phyloP scores from a whole-genome alignment of 2,329 filamentous ascomycete genomes.

The Fusarium scirpi region DNA sequence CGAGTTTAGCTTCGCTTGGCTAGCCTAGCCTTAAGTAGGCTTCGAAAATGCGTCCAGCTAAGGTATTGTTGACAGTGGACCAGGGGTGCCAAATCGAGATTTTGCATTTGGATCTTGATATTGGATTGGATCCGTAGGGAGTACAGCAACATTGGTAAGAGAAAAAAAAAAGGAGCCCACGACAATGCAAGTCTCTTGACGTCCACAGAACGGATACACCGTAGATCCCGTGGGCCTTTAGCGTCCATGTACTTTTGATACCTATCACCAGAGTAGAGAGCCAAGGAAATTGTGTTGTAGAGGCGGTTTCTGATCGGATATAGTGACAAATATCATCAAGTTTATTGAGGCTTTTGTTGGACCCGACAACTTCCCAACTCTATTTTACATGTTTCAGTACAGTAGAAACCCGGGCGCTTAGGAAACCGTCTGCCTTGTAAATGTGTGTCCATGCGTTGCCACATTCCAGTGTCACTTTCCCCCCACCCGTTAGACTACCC shows the following conservation, averaged over 20 bases:
- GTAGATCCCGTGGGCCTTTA: slow-evolving; percentile 38
- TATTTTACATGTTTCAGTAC: slow-evolving; percentile 4
- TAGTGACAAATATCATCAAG: not conserved
- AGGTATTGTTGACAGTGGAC: slow-evolving; percentile 11
- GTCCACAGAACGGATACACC: slow-evolving; percentile 38
- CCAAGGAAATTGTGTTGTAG: not conserved
- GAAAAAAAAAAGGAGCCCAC: not conserved
- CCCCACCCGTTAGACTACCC: not conserved
- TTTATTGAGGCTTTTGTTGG: not conserved
- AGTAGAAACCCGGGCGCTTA: not conserved
- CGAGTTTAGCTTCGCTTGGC: not conserved
- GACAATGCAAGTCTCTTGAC: slow-evolving; percentile 36
- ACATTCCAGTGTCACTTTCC: not conserved
- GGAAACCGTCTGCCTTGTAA: not conserved
- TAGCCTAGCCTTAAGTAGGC: not conserved
- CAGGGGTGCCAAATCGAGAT: slow-evolving; percentile 43
- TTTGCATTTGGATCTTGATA: slow-evolving; percentile 42
- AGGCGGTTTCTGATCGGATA: not conserved
- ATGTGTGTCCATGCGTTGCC: not conserved
- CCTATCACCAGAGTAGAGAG: not conserved
- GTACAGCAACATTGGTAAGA: not conserved
- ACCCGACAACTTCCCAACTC: not conserved
- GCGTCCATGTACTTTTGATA: not conserved
- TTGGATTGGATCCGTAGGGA: not conserved
- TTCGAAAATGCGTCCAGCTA: slow-evolving; percentile 9